Conservation (phyloP, 495 filamentous ascomycete species). For the Thozetella sp. region DNA sequence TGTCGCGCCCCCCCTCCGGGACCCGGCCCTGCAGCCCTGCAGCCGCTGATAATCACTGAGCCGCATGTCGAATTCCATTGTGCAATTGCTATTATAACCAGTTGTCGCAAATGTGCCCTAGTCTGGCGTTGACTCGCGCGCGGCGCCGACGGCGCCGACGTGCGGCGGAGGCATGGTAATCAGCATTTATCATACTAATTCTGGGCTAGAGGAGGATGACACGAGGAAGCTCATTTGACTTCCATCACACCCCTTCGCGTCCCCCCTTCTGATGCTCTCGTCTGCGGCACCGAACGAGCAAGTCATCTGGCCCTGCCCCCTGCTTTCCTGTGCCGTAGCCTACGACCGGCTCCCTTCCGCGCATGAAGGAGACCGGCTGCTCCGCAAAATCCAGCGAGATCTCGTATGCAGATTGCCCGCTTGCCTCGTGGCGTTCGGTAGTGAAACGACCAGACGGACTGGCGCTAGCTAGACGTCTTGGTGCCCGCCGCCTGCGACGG, state of each 20-base stretch:
- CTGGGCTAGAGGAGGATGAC: not conserved
- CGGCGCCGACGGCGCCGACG: not conserved
- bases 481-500: not conserved
- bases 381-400: not conserved
- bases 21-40: too few species aligned
- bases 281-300: too few species aligned
- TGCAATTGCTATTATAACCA: too few species aligned
- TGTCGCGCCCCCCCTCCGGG: too few species aligned
- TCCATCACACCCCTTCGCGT: not conserved
- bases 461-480: not conserved
- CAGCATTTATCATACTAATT: not conserved
- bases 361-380: not conserved
- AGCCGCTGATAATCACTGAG: too few species aligned
- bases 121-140: too few species aligned
- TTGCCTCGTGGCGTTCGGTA: not conserved
- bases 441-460: not conserved
- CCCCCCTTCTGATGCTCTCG: too few species aligned
- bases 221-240: not conserved
- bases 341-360: not conserved
- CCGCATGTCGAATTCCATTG: too few species aligned
- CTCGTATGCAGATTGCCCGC: not conserved
- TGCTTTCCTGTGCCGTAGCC: too few species aligned
- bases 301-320: too few species aligned
- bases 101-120: too few species aligned
- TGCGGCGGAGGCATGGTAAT: not conserved